Evolutionary conservation across 768 basidiomycete species (phyloP).

Genomic region (Lactarius indigo): DNA sequence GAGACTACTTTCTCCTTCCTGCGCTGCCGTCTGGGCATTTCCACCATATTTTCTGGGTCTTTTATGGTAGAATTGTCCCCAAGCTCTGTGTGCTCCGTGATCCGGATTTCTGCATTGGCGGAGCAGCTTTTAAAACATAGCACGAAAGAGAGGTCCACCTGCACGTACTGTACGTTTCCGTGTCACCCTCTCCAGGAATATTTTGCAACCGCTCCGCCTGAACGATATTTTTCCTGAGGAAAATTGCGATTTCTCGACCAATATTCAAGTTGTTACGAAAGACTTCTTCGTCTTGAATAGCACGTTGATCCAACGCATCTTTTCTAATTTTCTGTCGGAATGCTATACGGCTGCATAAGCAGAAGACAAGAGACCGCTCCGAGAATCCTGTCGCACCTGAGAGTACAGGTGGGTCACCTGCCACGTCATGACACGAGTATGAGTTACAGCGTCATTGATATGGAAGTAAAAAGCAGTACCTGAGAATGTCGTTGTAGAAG

Average conservation of each 20-base stretch:
- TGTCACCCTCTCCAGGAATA: conserved; percentile 32
- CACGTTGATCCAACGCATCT: conserved; percentile 45
- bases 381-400: conserved; percentile 39
- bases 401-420: conserved; percentile 57
- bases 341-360: conserved; percentile 40
- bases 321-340: conserved; percentile 66
- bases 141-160: background rate
- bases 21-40: conserved; percentile 42
- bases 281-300: conserved; percentile 42
- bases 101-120: conserved; percentile 51
- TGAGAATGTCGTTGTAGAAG: conserved; percentile 61
- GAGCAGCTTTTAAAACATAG: background rate
- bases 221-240: conserved; percentile 79
- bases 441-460: background rate
- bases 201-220: conserved; percentile 59
- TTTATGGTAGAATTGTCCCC: conserved; percentile 83
- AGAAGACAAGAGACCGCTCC: background rate
- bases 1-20: conserved; percentile 17
- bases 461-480: conserved; percentile 34
- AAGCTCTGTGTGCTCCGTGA: conserved; percentile 80
- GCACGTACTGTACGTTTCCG: conserved; percentile 58
- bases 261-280: conserved; percentile 56
- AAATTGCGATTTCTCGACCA: conserved; percentile 66
- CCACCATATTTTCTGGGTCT: conserved; percentile 44
- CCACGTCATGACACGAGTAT: conserved; percentile 1